Evolutionary conservation across 192 early-diverging fungal genomes (phyloP).

Genomic region (Phycomyces nitens): DNA sequence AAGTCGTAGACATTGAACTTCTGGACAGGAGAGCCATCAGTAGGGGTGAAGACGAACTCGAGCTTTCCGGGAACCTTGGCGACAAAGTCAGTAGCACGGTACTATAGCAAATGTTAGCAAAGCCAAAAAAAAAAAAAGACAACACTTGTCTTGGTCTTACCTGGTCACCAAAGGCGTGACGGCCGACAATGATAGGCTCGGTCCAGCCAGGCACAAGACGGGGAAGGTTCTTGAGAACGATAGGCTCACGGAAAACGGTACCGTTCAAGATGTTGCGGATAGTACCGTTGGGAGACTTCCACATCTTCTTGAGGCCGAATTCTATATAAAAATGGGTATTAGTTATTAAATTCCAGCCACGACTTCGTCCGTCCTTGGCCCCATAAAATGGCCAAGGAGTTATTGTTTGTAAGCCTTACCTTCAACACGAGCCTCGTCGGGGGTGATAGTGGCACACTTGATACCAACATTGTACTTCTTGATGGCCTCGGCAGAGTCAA

Average conservation of each 20-base stretch:
- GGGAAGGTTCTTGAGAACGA: conserved; percentile 89
- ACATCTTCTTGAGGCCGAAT: conserved; percentile 97
- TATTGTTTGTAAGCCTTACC: conserved; percentile 29
- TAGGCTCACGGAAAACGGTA: conserved; percentile 98
- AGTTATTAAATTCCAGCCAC: too few relatives aligned
- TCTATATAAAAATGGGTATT: conserved; percentile 40
- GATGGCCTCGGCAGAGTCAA: conserved; percentile 95
- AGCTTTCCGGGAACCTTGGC: conserved; percentile 86
- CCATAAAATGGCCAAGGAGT: background rate
- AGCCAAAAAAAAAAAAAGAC: background rate
- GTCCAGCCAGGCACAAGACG: conserved; percentile 92
- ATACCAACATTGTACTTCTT: conserved; percentile 97
- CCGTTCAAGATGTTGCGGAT: conserved; percentile 96
- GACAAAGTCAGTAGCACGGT: conserved; percentile 95
- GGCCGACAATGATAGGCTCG: conserved; percentile 91
- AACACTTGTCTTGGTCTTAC: conserved; percentile 25
- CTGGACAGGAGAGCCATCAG: conserved; percentile 65
- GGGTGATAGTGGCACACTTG: conserved; percentile 99
- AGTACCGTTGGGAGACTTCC: conserved; percentile 97
- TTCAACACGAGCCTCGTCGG: conserved; percentile 89
- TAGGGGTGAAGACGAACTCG: conserved; percentile 87
- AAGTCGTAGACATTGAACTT: conserved; percentile 82
- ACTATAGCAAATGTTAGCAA: conserved; percentile 47
- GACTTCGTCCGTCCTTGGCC: too few relatives aligned
- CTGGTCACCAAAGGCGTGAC: conserved; percentile 97